Evolutionary conservation across 2,329 filamentous ascomycete genomes (phyloP), one percentile per base, ranked within the genome.

Genomic region (Arthrobotrys iridis): DNA sequence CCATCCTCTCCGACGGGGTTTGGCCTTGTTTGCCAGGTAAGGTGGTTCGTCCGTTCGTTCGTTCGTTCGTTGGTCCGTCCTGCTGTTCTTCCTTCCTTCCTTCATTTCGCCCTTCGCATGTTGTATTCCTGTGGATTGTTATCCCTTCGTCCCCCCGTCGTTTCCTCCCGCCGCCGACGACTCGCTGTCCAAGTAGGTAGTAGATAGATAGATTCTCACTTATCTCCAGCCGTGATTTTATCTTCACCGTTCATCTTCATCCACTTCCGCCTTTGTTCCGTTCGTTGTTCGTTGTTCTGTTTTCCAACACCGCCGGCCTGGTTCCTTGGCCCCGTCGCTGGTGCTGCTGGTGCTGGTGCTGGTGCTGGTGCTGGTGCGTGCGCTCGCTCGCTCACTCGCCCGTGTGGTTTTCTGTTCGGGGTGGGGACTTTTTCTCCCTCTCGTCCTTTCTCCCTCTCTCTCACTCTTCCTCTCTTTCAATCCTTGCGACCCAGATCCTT

Each of bases 371-470:
- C n/a, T 43, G n/a, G 40, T n/a, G n/a, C 40, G 20, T 43, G 35
- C 40, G 40, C 40, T 59, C 22, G 24, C 11, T 41, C 5, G 20
- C 13, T 11, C 22, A 20, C 22, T 15, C 52, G 52, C 35, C 22
- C 28, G 62, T 35, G 24, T 43, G n/a, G 33, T 35, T 66, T 6
- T 37, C 33, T 41, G 37, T 57, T 57, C 37, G 18, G 46, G 18
- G 62, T 66, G 62, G 62, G 62, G 62, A 66, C 28, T 57, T 24
- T 50, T 41, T 57, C 33, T 43, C 10, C 45, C 33, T 13, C 40
- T 20, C 22, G 30, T 60, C n/a, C n/a, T 22, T 48, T 46, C 48
- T 22, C n/a, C n/a, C 22, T 64, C 20, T 28, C 20, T 35, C n/a
- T 40, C 33, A 8, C 41, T 24, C 37, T 10, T 13, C n/a, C 8